Conservation (phyloP, 2,329 filamentous ascomycete genomes). For the Phialocephala sp. region DNA sequence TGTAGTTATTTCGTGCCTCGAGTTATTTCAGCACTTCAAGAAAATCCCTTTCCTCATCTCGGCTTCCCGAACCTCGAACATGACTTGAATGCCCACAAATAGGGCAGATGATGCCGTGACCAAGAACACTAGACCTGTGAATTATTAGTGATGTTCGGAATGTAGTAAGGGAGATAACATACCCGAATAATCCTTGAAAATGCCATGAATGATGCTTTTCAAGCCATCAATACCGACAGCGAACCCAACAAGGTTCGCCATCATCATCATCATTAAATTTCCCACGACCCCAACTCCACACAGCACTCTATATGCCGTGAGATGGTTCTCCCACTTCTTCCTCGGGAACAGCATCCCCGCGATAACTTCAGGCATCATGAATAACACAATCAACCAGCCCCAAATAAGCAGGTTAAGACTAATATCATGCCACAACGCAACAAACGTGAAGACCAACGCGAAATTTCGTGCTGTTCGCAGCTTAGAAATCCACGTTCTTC, state of each 20-base stretch:
- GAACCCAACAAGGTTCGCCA: slow-evolving; percentile 93
- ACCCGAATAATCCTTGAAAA: slow-evolving; percentile 77
- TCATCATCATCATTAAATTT: slow-evolving; percentile 95
- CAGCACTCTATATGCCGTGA: slow-evolving; percentile 77
- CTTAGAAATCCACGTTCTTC: slow-evolving; percentile 51
- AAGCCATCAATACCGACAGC: slow-evolving; percentile 90
- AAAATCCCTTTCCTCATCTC: slow-evolving; percentile 83
- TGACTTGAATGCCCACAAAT: slow-evolving; percentile 87
- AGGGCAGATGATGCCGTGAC: slow-evolving; percentile 72
- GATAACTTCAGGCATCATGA: slow-evolving; percentile 87
- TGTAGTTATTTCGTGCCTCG: slow-evolving; percentile 17
- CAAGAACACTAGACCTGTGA: slow-evolving; percentile 72
- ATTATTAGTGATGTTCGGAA: slow-evolving; percentile 24
- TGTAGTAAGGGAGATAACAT: slow-evolving; percentile 37
- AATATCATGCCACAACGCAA: slow-evolving; percentile 98
- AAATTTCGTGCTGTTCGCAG: slow-evolving; percentile 75
- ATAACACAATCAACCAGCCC: slow-evolving; percentile 96
- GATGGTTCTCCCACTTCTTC: slow-evolving; percentile 69
- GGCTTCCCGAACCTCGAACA: slow-evolving; percentile 92
- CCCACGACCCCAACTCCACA: slow-evolving; percentile 80
- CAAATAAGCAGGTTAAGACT: slow-evolving; percentile 88
- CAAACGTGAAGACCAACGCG: slow-evolving; percentile 89
- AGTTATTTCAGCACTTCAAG: slow-evolving; percentile 67
- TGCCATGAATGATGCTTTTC: slow-evolving; percentile 74
- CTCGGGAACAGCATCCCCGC: slow-evolving; percentile 74